phyloP scores from a whole-genome alignment of 306 rosid species.

The Lathyrus aphaca region DNA sequence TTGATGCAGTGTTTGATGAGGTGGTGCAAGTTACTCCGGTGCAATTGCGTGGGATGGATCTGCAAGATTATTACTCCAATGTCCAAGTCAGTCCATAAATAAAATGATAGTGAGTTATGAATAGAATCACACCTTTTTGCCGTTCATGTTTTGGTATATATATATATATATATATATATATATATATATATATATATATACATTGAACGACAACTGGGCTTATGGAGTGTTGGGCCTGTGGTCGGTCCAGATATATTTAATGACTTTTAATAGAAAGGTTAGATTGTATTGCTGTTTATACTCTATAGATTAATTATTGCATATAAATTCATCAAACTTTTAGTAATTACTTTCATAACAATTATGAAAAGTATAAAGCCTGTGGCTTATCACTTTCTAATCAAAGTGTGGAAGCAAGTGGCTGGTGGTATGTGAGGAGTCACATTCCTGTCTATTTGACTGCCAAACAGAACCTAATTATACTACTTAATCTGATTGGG shows the following conservation, averaged over 20 bases:
- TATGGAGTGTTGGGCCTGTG: too few species aligned
- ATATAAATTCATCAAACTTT: background rate
- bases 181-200: too few species aligned
- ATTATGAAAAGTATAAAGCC: slow-evolving; percentile 7
- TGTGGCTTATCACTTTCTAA: slow-evolving; percentile 15
- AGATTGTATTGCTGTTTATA: background rate
- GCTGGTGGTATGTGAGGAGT: slow-evolving; percentile 26
- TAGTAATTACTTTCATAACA: background rate
- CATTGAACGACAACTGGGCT: too few species aligned
- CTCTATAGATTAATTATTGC: background rate
- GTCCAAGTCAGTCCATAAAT: too few species aligned
- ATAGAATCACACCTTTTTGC: too few species aligned
- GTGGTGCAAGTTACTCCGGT: too few species aligned
- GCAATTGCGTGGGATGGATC: too few species aligned
- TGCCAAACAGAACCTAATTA: slow-evolving; percentile 37
- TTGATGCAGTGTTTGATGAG: too few species aligned
- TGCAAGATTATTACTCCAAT: too few species aligned
- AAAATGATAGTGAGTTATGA: too few species aligned
- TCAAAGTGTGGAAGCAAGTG: slow-evolving; percentile 27
- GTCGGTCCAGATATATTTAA: background rate
- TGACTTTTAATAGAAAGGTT: background rate
- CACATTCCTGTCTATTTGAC: slow-evolving; percentile 18
- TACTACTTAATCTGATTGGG: slow-evolving; percentile 1
- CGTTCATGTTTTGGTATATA: too few species aligned
- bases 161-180: too few species aligned